phyloP scores from a whole-genome alignment of 2,329 filamentous ascomycete species.

The Atkinsonella texensis region DNA sequence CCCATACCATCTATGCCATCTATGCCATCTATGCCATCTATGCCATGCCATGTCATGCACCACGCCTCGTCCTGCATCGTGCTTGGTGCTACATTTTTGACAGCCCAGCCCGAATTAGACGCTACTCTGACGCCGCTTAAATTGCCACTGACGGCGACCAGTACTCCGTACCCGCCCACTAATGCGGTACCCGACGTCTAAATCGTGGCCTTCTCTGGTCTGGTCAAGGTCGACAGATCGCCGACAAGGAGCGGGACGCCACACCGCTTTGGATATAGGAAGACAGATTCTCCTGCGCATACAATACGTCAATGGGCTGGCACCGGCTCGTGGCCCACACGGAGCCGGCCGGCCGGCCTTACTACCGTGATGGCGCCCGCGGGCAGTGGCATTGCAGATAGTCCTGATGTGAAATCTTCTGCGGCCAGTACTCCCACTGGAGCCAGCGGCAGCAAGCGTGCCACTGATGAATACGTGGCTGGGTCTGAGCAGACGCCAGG shows the following conservation, averaged over 20 bases:
- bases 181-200: background rate
- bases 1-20: too few species aligned
- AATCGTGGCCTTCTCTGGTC: too few species aligned
- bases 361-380: slow-evolving; percentile 2
- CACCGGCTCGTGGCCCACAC: background rate
- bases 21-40: too few species aligned
- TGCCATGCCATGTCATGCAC: background rate
- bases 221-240: background rate
- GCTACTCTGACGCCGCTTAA: background rate
- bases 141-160: background rate
- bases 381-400: slow-evolving; percentile 1
- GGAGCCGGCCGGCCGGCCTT: background rate
- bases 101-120: background rate
- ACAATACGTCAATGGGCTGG: background rate
- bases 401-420: slow-evolving; percentile 1
- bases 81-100: background rate
- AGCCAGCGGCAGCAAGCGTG: slow-evolving; percentile 1
- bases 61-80: background rate
- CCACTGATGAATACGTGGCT: background rate
- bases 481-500: slow-evolving; percentile 3
- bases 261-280: background rate
- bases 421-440: background rate
- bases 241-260: background rate
- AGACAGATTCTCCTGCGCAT: background rate
- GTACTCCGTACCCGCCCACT: background rate